Percentiles rank a stretch among this genome's conserved stretches.
phyloP scores from a whole-genome alignment of 345 rosid species.

The Microcos paniculata region DNA sequence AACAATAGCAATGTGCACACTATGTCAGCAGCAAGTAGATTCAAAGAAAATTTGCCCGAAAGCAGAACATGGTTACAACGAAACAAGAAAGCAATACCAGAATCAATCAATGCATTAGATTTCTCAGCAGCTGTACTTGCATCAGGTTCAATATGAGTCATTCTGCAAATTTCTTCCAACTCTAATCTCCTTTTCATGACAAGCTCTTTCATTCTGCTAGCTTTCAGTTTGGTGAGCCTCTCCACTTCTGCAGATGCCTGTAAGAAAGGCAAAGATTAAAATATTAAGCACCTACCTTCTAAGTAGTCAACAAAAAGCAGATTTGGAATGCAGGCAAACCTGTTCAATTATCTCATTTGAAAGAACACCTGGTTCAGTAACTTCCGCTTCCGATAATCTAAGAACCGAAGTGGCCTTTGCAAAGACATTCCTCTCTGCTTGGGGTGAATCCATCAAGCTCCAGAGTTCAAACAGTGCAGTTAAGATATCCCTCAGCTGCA shows the following conservation, averaged over 20 bases:
- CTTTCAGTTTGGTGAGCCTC: slow-evolving; percentile 70
- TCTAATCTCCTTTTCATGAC: slow-evolving; percentile 88
- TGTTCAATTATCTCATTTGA: slow-evolving; percentile 70
- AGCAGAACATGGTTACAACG: neutral
- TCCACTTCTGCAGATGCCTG: slow-evolving; percentile 93
- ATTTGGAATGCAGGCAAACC: slow-evolving; percentile 34
- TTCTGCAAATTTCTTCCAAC: slow-evolving; percentile 69
- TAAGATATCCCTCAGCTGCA: slow-evolving; percentile 75
- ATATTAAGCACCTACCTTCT: slow-evolving; percentile 4
- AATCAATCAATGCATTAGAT: slow-evolving; percentile 87
- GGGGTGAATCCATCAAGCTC: slow-evolving; percentile 91
- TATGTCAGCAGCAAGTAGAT: neutral
- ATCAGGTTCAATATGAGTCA: slow-evolving; percentile 81
- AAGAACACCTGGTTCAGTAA: slow-evolving; percentile 65
- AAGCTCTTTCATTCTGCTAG: slow-evolving; percentile 93
- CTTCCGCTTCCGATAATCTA: slow-evolving; percentile 60
- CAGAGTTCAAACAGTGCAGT: slow-evolving; percentile 67
- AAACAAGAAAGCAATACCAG: slow-evolving; percentile 46
- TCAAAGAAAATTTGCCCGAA: neutral
- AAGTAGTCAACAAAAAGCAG: slow-evolving; percentile 2
- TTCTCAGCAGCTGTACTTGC: slow-evolving; percentile 88
- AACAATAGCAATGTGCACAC: slow-evolving; percentile 12
- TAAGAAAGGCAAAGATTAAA: slow-evolving; percentile 17
- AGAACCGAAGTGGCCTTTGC: slow-evolving; percentile 53
- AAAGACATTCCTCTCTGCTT: slow-evolving; percentile 57